These are phyloP conservation scores for Globisporangium paroecandrum DNA, from an alignment of 352 stramenopile species.

Conservation along the genomic window DNA sequence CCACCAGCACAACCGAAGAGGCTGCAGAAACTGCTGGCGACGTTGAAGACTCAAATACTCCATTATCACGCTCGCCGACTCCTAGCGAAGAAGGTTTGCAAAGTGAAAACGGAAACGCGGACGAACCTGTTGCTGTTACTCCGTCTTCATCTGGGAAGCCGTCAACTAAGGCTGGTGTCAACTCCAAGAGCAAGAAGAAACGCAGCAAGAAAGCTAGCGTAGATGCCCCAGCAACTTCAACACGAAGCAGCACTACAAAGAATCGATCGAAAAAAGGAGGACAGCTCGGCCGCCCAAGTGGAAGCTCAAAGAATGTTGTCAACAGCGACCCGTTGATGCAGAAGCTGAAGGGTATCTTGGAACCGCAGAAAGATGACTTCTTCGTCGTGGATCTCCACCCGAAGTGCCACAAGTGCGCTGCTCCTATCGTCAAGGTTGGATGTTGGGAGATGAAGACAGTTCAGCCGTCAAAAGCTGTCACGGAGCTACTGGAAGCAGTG, in stretches of 20 bases:
- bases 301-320: slow-evolving; percentile 69
- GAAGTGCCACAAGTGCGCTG: slow-evolving; percentile 86
- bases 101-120: slow-evolving; percentile 27
- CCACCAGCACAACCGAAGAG: slow-evolving; percentile 17
- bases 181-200: slow-evolving; percentile 72
- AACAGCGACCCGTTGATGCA: slow-evolving; percentile 96
- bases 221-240: slow-evolving; percentile 50
- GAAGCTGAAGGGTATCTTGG: slow-evolving; percentile 96
- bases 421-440: slow-evolving; percentile 77
- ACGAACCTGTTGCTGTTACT: slow-evolving; percentile 11
- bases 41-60: slow-evolving; percentile 30
- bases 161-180: slow-evolving; percentile 24
- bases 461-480: slow-evolving; percentile 51
- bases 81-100: slow-evolving; percentile 33
- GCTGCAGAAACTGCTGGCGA: slow-evolving; percentile 18
- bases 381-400: slow-evolving; percentile 96
- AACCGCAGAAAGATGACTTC: slow-evolving; percentile 99
- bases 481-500: slow-evolving; percentile 71
- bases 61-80: slow-evolving; percentile 45
- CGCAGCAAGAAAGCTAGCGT: slow-evolving; percentile 67
- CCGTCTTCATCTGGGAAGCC: slow-evolving; percentile 17
- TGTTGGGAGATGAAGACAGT: slow-evolving; percentile 86
- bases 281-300: slow-evolving; percentile 32
- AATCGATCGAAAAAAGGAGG: slow-evolving; percentile 62
- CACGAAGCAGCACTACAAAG: slow-evolving; percentile 62